phyloP scores from a whole-genome alignment of 306 rosid genomes.

The Macrotyloma uniflorum region DNA sequence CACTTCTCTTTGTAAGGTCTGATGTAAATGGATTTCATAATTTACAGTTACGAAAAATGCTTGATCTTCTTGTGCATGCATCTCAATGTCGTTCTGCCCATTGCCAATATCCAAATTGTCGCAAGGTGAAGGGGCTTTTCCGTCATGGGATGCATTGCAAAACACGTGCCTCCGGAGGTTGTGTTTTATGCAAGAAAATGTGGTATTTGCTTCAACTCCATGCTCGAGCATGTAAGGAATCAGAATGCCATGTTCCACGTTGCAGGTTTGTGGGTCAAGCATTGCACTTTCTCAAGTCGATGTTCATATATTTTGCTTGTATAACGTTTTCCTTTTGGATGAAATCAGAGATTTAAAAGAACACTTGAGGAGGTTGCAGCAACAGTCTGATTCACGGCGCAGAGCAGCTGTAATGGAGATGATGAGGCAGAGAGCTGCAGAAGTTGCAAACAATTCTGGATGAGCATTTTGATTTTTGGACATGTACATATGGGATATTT shows the following conservation, averaged over 20 bases:
- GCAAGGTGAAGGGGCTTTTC: conserved; percentile 95
- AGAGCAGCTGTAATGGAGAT: conserved; percentile 99
- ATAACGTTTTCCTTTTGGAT: conserved; percentile 16
- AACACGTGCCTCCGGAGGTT: conserved; percentile 93
- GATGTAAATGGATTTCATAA: conserved; percentile 37
- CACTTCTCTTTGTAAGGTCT: background rate
- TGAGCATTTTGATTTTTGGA: conserved; percentile 43
- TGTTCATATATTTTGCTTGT: background rate
- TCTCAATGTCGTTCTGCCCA: conserved; percentile 91
- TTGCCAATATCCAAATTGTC: conserved; percentile 96
- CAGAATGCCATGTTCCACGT: conserved; percentile 93
- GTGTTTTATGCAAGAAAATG: conserved; percentile 95
- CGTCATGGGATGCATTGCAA: conserved; percentile 96
- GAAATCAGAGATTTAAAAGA: conserved; percentile 86
- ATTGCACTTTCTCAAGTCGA: conserved; percentile 8
- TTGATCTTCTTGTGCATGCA: conserved; percentile 96
- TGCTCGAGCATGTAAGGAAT: conserved; percentile 98
- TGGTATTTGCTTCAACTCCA: conserved; percentile 99
- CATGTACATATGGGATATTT: conserved; percentile 44
- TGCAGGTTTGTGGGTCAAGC: conserved; percentile 72
- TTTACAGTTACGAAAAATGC: conserved; percentile 93
- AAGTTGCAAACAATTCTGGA: conserved; percentile 77
- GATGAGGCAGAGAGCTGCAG: conserved; percentile 99
- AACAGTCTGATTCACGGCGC: conserved; percentile 93
- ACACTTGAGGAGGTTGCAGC: conserved; percentile 93